Percentiles rank a stretch among this genome's conserved stretches.
phyloP scores from a whole-genome alignment of 257 asterid genomes.

The Nicotiana undulata region DNA sequence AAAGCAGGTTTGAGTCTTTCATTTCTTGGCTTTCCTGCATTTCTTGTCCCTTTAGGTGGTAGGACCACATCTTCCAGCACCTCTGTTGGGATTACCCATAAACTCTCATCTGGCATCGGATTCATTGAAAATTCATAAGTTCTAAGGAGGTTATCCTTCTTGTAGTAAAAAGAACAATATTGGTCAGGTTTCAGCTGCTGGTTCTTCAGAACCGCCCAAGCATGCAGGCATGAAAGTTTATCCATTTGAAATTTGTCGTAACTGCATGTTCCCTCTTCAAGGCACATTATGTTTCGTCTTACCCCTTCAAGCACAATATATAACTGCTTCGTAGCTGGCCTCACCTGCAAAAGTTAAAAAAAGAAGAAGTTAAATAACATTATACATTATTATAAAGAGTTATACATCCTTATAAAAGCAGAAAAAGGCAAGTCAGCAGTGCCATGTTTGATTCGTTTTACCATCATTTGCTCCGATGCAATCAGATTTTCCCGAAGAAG shows the following conservation, averaged over 20 bases:
- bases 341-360: not conserved
- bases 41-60: not conserved
- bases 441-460: too few relatives aligned
- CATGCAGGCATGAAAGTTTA: not conserved
- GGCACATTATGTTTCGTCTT: too few relatives aligned
- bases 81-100: not conserved
- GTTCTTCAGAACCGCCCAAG: not conserved
- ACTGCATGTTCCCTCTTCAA: too few relatives aligned
- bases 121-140: too few relatives aligned
- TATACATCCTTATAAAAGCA: not conserved
- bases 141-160: not conserved
- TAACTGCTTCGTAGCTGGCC: not conserved
- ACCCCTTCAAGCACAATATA: too few relatives aligned
- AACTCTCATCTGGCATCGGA: not conserved
- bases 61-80: not conserved
- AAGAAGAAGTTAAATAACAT: too few relatives aligned
- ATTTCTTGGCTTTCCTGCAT: not conserved
- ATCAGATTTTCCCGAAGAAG: too few relatives aligned
- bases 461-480: too few relatives aligned
- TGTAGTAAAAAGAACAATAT: not conserved
- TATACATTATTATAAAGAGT: not conserved
- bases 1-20: too few relatives aligned
- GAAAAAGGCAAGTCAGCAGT: too few relatives aligned
- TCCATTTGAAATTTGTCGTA: not conserved
- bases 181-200: not conserved